Conservation (phyloP, 2,329 filamentous ascomycete species). For the Penicillium brasilianum region DNA sequence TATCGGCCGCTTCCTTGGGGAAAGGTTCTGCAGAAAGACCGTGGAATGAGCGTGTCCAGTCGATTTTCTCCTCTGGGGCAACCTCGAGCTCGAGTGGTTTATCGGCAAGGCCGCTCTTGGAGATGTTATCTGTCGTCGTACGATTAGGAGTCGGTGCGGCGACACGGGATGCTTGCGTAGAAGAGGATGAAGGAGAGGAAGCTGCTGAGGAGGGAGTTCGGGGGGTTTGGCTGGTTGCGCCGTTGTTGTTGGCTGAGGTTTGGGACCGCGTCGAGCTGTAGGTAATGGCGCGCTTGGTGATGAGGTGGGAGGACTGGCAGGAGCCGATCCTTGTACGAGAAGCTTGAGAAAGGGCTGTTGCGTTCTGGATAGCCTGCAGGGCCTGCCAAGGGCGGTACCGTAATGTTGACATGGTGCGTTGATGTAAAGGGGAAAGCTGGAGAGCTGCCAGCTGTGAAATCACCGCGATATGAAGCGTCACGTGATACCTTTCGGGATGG, state of each 20-base stretch:
- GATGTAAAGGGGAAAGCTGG: slow-evolving; percentile 7
- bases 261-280: slow-evolving; percentile 24
- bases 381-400: slow-evolving; percentile 29
- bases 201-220: slow-evolving; percentile 1
- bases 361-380: slow-evolving; percentile 25
- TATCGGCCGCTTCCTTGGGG: slow-evolving; percentile 67
- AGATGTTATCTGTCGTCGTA: slow-evolving; percentile 44
- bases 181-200: slow-evolving; percentile 17
- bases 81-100: slow-evolving; percentile 40
- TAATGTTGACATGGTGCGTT: slow-evolving; percentile 32
- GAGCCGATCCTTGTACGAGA: slow-evolving; percentile 18
- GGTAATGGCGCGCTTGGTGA: slow-evolving; percentile 23
- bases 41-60: slow-evolving; percentile 86
- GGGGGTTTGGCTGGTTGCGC: slow-evolving; percentile 13
- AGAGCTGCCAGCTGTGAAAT: slow-evolving; percentile 18
- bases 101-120: slow-evolving; percentile 45
- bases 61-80: slow-evolving; percentile 56
- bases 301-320: slow-evolving; percentile 15
- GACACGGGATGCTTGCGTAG: slow-evolving; percentile 22
- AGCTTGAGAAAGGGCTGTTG: slow-evolving; percentile 18
- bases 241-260: slow-evolving; percentile 14
- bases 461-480: slow-evolving; percentile 21
- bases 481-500: slow-evolving; percentile 25
- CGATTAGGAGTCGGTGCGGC: slow-evolving; percentile 34
- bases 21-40: slow-evolving; percentile 76